Base-by-base conservation (phyloP, 805 yeast species). In the Myxozyma kluyveri region DNA sequence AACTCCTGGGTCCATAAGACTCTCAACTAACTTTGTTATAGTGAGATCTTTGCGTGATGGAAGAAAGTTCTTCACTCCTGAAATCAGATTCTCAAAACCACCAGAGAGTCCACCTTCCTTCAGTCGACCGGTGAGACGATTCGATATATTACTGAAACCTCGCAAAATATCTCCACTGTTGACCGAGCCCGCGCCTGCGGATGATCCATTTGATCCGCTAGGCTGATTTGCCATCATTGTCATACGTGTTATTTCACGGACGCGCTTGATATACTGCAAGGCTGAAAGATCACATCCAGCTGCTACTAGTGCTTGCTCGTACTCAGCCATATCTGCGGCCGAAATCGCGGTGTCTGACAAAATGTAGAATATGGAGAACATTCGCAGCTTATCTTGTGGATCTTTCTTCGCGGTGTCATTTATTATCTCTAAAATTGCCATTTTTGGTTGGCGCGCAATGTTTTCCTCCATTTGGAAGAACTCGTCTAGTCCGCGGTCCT, bases 401-500 rank as follows among this genome's bases (percentile, higher is more conserved):
- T 74, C 69, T 41, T 83, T 80, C 54, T 82, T 76, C 56, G 86
- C 85, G 26, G 83, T 73, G 44, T 76, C 77, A 24, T 82, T 74
- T 45, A 73, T 65, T 7, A 67, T 66, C 43, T 72, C 74, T 79
- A 71, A 67, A 80, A 93, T 65, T 75, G 80, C 47, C 67, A 74
- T 69, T 77, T 75, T 72, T 79, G 70, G 62, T 54, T 69, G 63
- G 27, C 67, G 63, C 5, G 62, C 77, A 50, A 82, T 79, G 58
- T 82, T 84, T 66, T 91, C 97, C 71, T 93, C 99, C 55, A 93
- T 82, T 70, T 93, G 98, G 68, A 91, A 93, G 61, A 90, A 86
- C 50, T 89, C 82, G 64, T 95, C 99, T 61, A 93, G 75, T 17
- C 84, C 83, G 59, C 91, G 85, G n/a, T 84, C 82, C 63, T 91